Evolutionary conservation across 2,329 filamentous ascomycete species (phyloP).

Genomic region (Exophiala sp.): DNA sequence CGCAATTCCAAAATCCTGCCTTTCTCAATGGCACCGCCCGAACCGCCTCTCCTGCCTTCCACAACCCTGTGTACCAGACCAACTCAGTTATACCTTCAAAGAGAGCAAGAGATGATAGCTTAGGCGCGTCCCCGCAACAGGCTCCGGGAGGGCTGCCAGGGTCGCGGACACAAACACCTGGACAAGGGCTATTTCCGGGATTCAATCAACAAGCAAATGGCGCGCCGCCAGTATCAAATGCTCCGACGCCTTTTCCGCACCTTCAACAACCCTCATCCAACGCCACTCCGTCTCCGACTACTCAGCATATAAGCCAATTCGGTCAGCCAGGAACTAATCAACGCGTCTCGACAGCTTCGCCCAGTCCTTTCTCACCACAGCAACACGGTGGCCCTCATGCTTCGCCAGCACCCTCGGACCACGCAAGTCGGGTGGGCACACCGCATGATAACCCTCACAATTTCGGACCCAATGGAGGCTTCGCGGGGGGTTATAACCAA

Average conservation of each 20-base stretch:
- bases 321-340: constrained; percentile 60
- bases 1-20: constrained; percentile 48
- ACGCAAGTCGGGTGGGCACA: constrained; percentile 58
- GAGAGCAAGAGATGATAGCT: constrained; percentile 74
- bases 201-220: constrained; percentile 62
- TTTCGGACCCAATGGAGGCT: constrained; percentile 53
- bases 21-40: constrained; percentile 81
- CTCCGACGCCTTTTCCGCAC: constrained; percentile 71
- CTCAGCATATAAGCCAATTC: constrained; percentile 67
- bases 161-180: constrained; percentile 88
- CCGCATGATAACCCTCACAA: constrained; percentile 59
- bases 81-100: constrained; percentile 87
- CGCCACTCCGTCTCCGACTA: constrained; percentile 86
- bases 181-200: constrained; percentile 65
- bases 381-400: constrained; percentile 67
- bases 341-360: constrained; percentile 83
- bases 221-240: constrained; percentile 54
- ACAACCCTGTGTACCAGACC: constrained; percentile 73
- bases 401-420: constrained; percentile 71
- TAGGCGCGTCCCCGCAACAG: constrained; percentile 73
- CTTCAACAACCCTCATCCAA: constrained; percentile 75
- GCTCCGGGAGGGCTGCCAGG: constrained; percentile 66
- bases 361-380: constrained; percentile 81
- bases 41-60: constrained; percentile 73
- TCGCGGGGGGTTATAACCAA: constrained; percentile 36